Evolutionary conservation across 2,329 filamentous ascomycete genomes (phyloP).

Genomic region (Delphinella strobiligena): DNA sequence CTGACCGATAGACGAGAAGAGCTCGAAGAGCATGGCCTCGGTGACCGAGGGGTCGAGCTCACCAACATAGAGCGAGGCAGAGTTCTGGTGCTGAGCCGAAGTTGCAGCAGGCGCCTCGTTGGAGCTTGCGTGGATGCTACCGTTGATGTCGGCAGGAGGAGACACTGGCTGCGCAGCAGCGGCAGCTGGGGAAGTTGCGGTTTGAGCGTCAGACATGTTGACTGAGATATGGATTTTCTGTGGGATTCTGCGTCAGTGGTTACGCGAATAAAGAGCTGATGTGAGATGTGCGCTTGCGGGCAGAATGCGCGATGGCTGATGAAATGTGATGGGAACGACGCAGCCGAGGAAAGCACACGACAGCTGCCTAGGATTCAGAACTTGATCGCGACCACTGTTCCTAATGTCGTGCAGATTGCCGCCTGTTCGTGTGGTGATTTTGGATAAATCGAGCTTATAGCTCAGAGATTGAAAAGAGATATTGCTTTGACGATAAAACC

Average conservation of each 20-base stretch:
- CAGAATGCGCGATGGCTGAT: no score
- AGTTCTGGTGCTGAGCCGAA: conserved; percentile 60
- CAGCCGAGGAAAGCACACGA: background rate
- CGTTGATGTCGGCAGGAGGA: conserved; percentile 55
- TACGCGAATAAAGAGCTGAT: no score
- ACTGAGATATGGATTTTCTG: conserved; percentile 12
- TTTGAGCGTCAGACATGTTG: conserved; percentile 32
- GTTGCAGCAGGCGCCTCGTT: conserved; percentile 57
- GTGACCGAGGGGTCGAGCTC: conserved; percentile 97
- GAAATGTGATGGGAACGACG: no score
- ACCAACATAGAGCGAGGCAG: conserved; percentile 95
- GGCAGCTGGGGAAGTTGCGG: conserved; percentile 44
- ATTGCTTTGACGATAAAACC: background rate
- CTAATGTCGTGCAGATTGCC: no score
- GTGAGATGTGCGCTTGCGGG: no score
- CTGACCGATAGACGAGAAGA: conserved; percentile 98
- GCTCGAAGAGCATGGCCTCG: conserved; percentile 99
- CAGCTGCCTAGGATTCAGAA: no score
- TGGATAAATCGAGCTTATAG: no score
- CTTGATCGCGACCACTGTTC: no score
- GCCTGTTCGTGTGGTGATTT: no score
- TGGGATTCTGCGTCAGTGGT: no score
- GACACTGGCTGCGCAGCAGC: conserved; percentile 63
- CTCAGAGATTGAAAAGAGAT: no score
- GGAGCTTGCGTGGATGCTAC: conserved; percentile 55